phyloP scores from a whole-genome alignment of 1,139 yeast species.

The Geotrichum klebahnii region DNA sequence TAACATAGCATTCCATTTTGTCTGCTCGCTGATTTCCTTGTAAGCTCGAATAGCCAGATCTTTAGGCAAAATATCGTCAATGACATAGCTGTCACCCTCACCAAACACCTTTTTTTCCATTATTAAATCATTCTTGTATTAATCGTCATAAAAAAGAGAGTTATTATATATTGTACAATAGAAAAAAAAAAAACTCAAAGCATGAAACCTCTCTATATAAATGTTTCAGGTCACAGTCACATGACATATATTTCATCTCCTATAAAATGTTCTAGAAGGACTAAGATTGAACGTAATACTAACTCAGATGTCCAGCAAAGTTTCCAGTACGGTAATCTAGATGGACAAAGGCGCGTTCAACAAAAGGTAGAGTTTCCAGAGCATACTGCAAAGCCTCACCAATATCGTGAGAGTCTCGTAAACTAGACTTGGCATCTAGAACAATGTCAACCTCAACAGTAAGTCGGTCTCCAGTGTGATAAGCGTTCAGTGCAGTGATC shows the following conservation, averaged over 20 bases:
- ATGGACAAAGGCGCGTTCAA: constrained; percentile 79
- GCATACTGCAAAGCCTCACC: constrained; percentile 82
- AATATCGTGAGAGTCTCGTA: constrained; percentile 71
- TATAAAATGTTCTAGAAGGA: too few species aligned
- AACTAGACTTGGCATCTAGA: constrained; percentile 49
- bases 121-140: too few species aligned
- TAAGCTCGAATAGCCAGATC: constrained; percentile 15
- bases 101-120: constrained; percentile 6
- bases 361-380: constrained; percentile 68
- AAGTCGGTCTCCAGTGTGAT: constrained; percentile 73
- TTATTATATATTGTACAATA: too few species aligned
- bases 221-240: not conserved
- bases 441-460: constrained; percentile 76
- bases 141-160: too few species aligned
- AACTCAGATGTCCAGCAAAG: constrained; percentile 38
- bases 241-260: too few species aligned
- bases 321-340: constrained; percentile 55
- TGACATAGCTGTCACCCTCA: constrained; percentile 18
- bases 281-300: too few species aligned
- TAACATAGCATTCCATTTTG: constrained; percentile 22
- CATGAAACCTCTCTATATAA: too few species aligned
- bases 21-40: not conserved
- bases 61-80: constrained; percentile 6
- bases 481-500: constrained; percentile 65
- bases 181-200: too few species aligned